Base-by-base conservation (phyloP, 1,284 basidiomycete species). In the Testicularia cyperi region DNA sequence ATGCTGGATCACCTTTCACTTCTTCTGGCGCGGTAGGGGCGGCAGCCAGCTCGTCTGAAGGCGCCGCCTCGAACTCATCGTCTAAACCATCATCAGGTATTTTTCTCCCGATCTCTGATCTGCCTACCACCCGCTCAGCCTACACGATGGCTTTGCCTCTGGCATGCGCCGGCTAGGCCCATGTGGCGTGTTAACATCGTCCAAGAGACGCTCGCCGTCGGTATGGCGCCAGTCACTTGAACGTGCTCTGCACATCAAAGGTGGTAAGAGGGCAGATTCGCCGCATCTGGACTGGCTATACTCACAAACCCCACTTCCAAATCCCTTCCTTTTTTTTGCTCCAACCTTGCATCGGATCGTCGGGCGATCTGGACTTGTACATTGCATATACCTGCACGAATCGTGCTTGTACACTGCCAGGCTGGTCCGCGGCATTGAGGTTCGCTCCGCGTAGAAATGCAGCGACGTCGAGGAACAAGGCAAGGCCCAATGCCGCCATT, bases 371-470 rank as follows among this genome's bases (percentile, higher is more conserved):
- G n/a, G n/a, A n/a, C n/a, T n/a, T n/a, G n/a, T n/a, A n/a, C n/a
- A n/a, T n/a, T n/a, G n/a, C n/a, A n/a, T n/a, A n/a, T n/a, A n/a
- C n/a, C n/a, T n/a, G n/a, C n/a, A n/a, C n/a, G n/a, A n/a, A n/a
- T n/a, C n/a, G n/a, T n/a, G n/a, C n/a, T n/a, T n/a, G n/a, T n/a
- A n/a, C 14, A 10, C 30, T 32, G 7, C 24, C 27, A 62, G 58
- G 44, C 19, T 71, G 69, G 69, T 69, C 67, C n/a, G 56, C 67
- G 23, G 52, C 69, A 7, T 49, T 72, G 14, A 57, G 63, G 0
- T 72, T 72, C 31, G 67, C 64, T 9, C 70, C 70, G 2, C 45
- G 68, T 5, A 34, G 44, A n/a, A 53, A 44, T 23, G 42, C 46
- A 9, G 34, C 46, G 8, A 22, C 31, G 15, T 22, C 43, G 4